A percentile compares a stretch with the other conserved stretches of the same genome.
Conservation (phyloP, 441 rosid species). For the Syzygium syzygioides region DNA sequence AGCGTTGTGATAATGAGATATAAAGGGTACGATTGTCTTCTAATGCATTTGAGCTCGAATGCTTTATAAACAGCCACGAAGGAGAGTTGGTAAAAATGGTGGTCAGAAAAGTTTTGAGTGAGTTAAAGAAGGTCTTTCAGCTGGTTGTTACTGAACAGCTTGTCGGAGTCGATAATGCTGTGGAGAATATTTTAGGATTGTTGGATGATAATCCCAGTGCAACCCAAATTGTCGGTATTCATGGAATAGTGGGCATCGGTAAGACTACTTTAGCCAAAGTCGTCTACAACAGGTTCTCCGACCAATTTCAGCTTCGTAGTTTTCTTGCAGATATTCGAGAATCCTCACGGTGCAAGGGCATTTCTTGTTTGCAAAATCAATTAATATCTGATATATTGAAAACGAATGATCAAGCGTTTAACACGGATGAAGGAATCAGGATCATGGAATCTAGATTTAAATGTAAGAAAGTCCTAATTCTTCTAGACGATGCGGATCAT, state of each 20-base stretch:
- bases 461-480: neutral
- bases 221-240: neutral
- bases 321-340: neutral
- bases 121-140: neutral
- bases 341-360: accelerated
- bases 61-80: neutral
- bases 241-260: neutral
- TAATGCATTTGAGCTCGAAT: neutral
- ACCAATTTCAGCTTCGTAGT: neutral
- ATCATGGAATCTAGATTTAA: neutral
- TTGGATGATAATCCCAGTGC: neutral
- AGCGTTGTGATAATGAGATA: neutral
- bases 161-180: neutral
- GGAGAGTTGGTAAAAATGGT: neutral
- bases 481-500: neutral
- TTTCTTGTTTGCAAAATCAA: neutral
- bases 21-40: neutral
- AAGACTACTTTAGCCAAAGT: neutral
- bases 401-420: neutral
- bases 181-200: neutral
- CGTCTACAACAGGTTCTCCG: neutral
- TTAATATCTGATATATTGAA: neutral
- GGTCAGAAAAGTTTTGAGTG: neutral
- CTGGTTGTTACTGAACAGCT: neutral
- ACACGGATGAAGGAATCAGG: neutral